A percentile compares a stretch with the other conserved stretches of the same genome.
These are phyloP conservation scores for Saccharomycopsis oosterbeekiorum DNA, from an alignment of 805 yeast genomes.

Conservation along the genomic window DNA sequence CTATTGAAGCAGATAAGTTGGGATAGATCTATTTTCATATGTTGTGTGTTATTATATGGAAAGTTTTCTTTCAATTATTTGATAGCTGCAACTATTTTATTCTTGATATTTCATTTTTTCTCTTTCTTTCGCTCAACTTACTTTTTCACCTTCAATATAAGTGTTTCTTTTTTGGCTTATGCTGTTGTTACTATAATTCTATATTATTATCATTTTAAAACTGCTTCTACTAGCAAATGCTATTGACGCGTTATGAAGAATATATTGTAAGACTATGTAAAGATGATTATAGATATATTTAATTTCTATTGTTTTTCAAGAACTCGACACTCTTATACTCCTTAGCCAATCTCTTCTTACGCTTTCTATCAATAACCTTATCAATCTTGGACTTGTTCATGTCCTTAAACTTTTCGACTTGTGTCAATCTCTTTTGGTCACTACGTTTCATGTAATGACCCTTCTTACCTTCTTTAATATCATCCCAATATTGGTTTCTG, in stretches of 20 bases:
- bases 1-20: too few species aligned
- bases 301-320: slow-evolving; percentile 14
- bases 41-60: too few species aligned
- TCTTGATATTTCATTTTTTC: too few species aligned
- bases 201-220: too few species aligned
- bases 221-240: not conserved
- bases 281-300: not conserved
- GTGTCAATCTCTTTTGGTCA: slow-evolving; percentile 64
- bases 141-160: too few species aligned
- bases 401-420: slow-evolving; percentile 65
- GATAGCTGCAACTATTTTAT: too few species aligned
- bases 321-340: slow-evolving; percentile 52
- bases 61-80: too few species aligned
- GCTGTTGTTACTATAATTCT: not conserved
- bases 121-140: too few species aligned
- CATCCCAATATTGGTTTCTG: slow-evolving; percentile 39
- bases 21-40: too few species aligned
- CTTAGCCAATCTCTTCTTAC: slow-evolving; percentile 75
- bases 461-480: slow-evolving; percentile 42
- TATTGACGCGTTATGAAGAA: not conserved
- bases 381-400: slow-evolving; percentile 67
- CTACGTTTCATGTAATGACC: slow-evolving; percentile 53
- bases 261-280: not conserved
- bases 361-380: slow-evolving; percentile 77
- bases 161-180: too few species aligned